phyloP scores from a whole-genome alignment of 257 asterid species.

The Eucommia ulmoides region DNA sequence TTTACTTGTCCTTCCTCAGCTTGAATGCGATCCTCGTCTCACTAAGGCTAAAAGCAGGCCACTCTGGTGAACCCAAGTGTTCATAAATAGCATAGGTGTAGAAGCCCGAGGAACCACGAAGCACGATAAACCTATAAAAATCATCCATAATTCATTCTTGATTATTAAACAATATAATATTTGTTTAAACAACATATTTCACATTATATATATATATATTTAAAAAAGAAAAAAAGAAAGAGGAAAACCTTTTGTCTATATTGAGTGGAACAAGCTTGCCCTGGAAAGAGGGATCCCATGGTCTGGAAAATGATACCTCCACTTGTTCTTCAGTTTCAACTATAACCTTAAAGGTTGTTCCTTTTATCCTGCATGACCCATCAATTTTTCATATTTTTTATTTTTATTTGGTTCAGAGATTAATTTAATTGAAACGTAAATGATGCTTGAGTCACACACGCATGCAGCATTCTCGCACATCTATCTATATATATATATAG shows the following conservation, averaged over 20 bases:
- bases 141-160: not conserved
- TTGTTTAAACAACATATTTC: too few relatives aligned
- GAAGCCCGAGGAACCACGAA: conserved; percentile 60
- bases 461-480: too few relatives aligned
- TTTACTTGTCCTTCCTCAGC: conserved; percentile 67
- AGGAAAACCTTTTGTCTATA: conserved; percentile 41
- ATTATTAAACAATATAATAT: too few relatives aligned
- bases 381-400: too few relatives aligned
- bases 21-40: conserved; percentile 73
- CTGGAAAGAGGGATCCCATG: conserved; percentile 20
- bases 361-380: conserved; percentile 24
- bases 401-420: too few relatives aligned
- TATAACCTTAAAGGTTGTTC: conserved; percentile 29
- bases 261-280: conserved; percentile 23
- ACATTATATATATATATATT: too few relatives aligned
- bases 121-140: conserved; percentile 48
- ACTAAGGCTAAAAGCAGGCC: conserved; percentile 71
- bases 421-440: too few relatives aligned
- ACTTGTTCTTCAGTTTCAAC: conserved; percentile 23
- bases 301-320: conserved; percentile 55
- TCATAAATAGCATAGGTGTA: conserved; percentile 72
- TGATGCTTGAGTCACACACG: not conserved
- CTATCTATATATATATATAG: too few relatives aligned
- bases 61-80: conserved; percentile 39
- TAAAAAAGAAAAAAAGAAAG: too few relatives aligned